phyloP scores from a whole-genome alignment of 257 asterid genomes.

The Solanum okadae region DNA sequence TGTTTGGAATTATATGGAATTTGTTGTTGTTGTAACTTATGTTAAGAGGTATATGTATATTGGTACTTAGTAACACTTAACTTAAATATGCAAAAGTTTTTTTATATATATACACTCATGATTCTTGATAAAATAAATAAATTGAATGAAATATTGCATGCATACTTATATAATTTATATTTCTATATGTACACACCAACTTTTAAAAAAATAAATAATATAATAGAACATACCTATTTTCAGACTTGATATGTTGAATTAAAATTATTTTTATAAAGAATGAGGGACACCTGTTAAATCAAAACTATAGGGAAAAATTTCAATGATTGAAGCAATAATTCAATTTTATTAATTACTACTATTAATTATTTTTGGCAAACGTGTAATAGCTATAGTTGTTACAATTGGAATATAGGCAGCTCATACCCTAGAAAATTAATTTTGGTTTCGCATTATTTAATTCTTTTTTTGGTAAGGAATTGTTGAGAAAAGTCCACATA shows the following conservation, averaged over 20 bases:
- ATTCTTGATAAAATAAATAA: not conserved
- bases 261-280: no score
- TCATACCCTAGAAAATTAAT: not conserved
- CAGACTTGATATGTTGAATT: not conserved
- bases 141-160: not conserved
- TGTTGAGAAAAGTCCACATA: not conserved
- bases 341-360: not conserved
- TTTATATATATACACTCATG: not conserved
- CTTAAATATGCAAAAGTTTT: not conserved
- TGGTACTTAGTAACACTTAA: not conserved
- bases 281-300: not conserved
- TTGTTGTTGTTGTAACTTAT: not conserved
- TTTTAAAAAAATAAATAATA: not conserved
- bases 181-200: not conserved
- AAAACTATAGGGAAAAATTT: not conserved
- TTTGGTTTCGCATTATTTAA: not conserved
- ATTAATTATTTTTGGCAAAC: not conserved
- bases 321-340: not conserved
- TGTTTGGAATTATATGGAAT: rapidly evolving
- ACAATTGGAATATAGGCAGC: not conserved
- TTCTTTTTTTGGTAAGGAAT: not conserved
- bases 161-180: not conserved
- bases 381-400: not conserved
- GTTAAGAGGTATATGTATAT: not conserved
- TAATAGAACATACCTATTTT: not conserved